Base-by-base conservation (phyloP, 441 rosid genomes). In the Codiaeum variegatum region DNA sequence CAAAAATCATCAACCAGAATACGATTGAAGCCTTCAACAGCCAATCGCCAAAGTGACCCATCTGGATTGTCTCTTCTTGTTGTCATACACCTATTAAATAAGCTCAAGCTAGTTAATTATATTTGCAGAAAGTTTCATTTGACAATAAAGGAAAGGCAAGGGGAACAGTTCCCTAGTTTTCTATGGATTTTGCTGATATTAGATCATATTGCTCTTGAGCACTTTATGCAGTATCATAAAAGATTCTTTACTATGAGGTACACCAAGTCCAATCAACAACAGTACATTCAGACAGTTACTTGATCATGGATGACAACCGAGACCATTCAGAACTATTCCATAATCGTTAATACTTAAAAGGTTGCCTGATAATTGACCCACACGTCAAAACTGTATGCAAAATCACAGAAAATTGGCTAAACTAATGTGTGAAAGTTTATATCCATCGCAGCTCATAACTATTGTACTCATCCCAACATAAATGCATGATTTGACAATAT, bases 11-110 rank as follows among this genome's bases (percentile, higher is more conserved):
- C 92, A 61, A 85, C 75, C 66, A 96, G 87, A 75, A 96, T 79
- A 64, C 82, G 84, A 80, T 90, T 88, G 86, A 93, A 93, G 74
- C 98, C 97, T 83, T 91, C 91, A 71, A 93, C 91, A 55, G 98
- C 98, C 21, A 83, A 70, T 81, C 96, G 90, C 98, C 99, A 96
- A 67, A 96, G 92, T 60, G 92, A 90, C 77, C 96, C 93, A 80
- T 96, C 96, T 60, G 99, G 98, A 81, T 84, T 82, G 79, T 96
- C 99, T 85, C 97, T 88, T 86, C 99, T 89, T 73, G 93, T 87
- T 77, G 89, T 91, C 99, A 93, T 96, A 82, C 94, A 91, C 90
- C 98, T 93, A 75, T 10, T 40, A 46, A 49, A 78, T 46, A 51
- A 79, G 65, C 71, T 76, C 61, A 61, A 77, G 49, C 64, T 16